These are phyloP conservation scores for Colletotrichum sojae DNA, from an alignment of 2,329 filamentous ascomycete genomes.

Conservation along the genomic window DNA sequence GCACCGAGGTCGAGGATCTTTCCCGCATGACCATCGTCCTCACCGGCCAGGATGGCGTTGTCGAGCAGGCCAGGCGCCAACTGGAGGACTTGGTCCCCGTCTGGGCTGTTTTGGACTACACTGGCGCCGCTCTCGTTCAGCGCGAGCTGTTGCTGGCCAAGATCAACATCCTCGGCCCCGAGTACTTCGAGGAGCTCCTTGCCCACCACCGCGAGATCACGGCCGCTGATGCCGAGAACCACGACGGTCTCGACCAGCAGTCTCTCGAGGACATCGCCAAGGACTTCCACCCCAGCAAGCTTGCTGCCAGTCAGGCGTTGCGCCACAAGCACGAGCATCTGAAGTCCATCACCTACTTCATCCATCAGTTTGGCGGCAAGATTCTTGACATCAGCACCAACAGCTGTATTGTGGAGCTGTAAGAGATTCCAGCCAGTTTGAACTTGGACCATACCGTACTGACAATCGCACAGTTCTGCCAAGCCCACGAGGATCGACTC, in stretches of 20 bases:
- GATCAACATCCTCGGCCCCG: slow-evolving; percentile 94
- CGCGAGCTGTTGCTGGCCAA: slow-evolving; percentile 95
- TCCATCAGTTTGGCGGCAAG: slow-evolving; percentile 98
- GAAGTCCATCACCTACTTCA: slow-evolving; percentile 94
- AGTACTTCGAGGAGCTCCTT: slow-evolving; percentile 98
- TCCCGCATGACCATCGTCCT: slow-evolving; percentile 99
- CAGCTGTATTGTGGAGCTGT: slow-evolving; percentile 98
- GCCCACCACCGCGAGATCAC: slow-evolving; percentile 94
- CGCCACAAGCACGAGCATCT: slow-evolving; percentile 98
- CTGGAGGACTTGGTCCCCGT: slow-evolving; percentile 97
- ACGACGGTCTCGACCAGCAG: slow-evolving; percentile 52
- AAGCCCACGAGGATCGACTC: slow-evolving; percentile 96
- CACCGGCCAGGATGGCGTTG: slow-evolving; percentile 94
- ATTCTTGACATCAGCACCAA: slow-evolving; percentile 97
- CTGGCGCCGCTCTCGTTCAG: slow-evolving; percentile 91
- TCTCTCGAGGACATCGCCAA: slow-evolving; percentile 63
- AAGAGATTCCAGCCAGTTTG: slow-evolving; percentile 56
- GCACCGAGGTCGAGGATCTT: slow-evolving; percentile 95
- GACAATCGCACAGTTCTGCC: slow-evolving; percentile 74
- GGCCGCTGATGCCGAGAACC: slow-evolving; percentile 60
- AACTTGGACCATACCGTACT: slow-evolving; percentile 42
- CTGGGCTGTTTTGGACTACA: slow-evolving; percentile 98
- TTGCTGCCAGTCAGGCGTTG: slow-evolving; percentile 89
- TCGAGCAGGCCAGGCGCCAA: slow-evolving; percentile 96
- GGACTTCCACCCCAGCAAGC: slow-evolving; percentile 91